phyloP scores from a whole-genome alignment of 2,329 filamentous ascomycete genomes.

The Cladosporium sp. region DNA sequence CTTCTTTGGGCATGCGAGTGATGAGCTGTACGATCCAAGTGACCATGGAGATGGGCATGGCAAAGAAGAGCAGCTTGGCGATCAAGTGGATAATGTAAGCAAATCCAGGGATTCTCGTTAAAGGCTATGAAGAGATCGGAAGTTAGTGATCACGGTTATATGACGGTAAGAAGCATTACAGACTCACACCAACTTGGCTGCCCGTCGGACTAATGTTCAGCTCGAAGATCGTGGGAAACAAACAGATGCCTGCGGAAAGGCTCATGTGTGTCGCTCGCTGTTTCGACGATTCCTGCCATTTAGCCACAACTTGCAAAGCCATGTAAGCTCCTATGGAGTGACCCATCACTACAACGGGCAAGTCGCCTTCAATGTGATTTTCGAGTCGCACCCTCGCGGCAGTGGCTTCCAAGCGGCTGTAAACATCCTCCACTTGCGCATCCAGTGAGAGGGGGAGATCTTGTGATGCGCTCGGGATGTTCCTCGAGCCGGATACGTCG shows the following conservation, averaged over 20 bases:
- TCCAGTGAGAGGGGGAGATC: constrained; percentile 3
- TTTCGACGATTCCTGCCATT: constrained; percentile 17
- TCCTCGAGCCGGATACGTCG: constrained; percentile 26
- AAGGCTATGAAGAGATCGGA: constrained; percentile 9
- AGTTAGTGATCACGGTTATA: background rate
- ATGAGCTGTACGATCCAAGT: constrained; percentile 38
- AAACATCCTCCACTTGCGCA: constrained; percentile 6
- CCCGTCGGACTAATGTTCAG: constrained; percentile 42
- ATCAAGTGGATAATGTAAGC: constrained; percentile 27
- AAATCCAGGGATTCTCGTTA: constrained; percentile 30
- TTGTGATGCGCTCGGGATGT: constrained; percentile 12
- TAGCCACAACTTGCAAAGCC: constrained; percentile 33
- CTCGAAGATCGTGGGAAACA: constrained; percentile 46
- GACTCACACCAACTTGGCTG: constrained; percentile 35
- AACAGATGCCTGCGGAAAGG: constrained; percentile 32
- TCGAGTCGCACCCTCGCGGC: background rate
- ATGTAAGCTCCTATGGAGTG: constrained; percentile 47
- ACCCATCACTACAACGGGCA: constrained; percentile 38
- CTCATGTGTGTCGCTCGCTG: constrained; percentile 7
- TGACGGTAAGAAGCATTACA: background rate
- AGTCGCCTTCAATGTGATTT: background rate
- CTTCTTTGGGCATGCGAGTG: constrained; percentile 40
- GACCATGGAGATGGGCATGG: constrained; percentile 39
- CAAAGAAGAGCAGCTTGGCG: constrained; percentile 33
- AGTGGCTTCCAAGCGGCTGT: background rate